These are phyloP conservation scores for Geotrichum australiense DNA, from an alignment of 1,139 yeast genomes.

Conservation along the genomic window DNA sequence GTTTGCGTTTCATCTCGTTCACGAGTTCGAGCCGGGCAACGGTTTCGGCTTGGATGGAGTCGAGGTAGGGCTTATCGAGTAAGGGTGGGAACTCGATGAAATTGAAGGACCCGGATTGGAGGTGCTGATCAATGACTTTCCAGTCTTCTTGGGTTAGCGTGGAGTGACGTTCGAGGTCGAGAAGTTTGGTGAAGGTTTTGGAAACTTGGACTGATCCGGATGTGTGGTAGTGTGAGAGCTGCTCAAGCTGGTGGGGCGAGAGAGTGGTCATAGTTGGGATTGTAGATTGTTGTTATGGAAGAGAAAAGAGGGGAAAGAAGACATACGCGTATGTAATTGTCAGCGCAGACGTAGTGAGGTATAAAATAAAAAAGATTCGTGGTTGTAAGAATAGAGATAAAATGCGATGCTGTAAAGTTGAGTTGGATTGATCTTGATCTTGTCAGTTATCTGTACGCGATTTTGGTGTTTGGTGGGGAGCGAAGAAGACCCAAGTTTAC, in stretches of 20 bases:
- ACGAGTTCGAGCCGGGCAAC: background rate
- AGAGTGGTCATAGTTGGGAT: background rate
- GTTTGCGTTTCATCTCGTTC: background rate
- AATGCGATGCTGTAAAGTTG: background rate
- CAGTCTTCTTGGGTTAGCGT: conserved; percentile 1
- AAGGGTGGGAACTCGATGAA: too few relatives aligned
- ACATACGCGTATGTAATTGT: background rate
- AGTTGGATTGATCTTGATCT: background rate
- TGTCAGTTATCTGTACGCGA: background rate
- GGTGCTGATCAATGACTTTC: background rate
- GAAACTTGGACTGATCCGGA: conserved; percentile 2
- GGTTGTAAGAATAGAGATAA: background rate
- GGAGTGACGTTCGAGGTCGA: background rate
- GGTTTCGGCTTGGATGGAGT: too few relatives aligned
- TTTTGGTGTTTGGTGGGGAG: background rate
- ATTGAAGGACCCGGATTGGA: background rate
- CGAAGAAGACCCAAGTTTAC: background rate
- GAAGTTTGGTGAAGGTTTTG: conserved; percentile 3
- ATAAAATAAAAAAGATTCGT: background rate
- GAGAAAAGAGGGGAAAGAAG: too few relatives aligned
- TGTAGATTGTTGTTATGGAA: too few relatives aligned
- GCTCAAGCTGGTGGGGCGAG: background rate
- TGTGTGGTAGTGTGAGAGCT: background rate
- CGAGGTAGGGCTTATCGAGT: too few relatives aligned
- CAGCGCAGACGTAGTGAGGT: background rate